Evolutionary conservation across 495 filamentous ascomycete species (phyloP), one percentile per base, ranked within the genome.

Genomic region (Neurospora sublineolata): DNA sequence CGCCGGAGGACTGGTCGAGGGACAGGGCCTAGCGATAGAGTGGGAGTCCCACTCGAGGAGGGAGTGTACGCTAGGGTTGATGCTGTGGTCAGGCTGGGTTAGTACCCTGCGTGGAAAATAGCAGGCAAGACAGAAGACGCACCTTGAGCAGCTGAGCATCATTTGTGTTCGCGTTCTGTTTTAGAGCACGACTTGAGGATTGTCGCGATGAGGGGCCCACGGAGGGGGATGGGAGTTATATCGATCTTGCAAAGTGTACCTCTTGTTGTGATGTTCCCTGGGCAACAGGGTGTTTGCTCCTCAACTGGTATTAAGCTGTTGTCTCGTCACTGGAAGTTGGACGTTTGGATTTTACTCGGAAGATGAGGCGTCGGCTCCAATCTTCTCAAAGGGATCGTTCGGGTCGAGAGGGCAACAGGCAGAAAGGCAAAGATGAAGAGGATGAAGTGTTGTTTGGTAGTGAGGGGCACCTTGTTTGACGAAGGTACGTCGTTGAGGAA

Each of bases 1-100:
- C 81, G 23, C 81, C 77, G 68, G 75, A 70, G 69, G 81, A 79
- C 69, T 79, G 76, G 70, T 94, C 94, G 71, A 40, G 1, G 38
- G 38, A 40, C 38, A 40, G 38, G 41, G 41, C 39, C 5, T 40
- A 16, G 14, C 18, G 41, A n/a, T 42, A n/a, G 7, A 42, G 41
- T 42, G 41, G 18, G 41, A n/a, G 14, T 40, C 39, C 14, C 39
- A 40, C 39, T 7, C 16, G 18, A n/a, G 41, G 41, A 42, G 18
- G 18, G 16, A 42, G n/a, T 42, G 41, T 42, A n/a, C n/a, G n/a
- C n/a, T n/a, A 42, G 18, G 41, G 41, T 42, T 42, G 41, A 42
- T 42, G 41, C 41, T 42, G 7, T 8, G 18, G 7, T 3, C 16
- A 18, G 41, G 41, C 8, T n/a, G 41, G 41, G 41, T 42, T n/a